Evolutionary conservation across 2,329 filamentous ascomycete species (phyloP), one percentile per base, ranked within the genome.

Genomic region (Aspergillus fructus): DNA sequence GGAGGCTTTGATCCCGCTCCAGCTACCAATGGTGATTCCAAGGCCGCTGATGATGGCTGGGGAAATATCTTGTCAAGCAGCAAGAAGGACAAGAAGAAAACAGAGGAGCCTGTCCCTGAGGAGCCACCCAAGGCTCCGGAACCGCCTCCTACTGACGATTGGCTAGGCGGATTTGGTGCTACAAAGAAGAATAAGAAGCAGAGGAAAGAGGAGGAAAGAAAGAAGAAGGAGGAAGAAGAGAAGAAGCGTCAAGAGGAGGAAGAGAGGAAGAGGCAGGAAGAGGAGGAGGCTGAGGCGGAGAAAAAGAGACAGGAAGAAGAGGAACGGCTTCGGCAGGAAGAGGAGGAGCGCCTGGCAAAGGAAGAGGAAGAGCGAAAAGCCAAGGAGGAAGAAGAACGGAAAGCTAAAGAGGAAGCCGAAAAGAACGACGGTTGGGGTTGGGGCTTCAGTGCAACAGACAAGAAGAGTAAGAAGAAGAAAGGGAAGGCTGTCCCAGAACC

Each of bases 121-220:
- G 69, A 73, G 19, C 61, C 66, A 51, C 62, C 66, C 9, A 65
- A 68, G 34, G 68, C 65, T 27, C 50, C 62, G 49, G 66, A 64
- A 13, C 63, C 68, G 15, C 62, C 67, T 12, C 51, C 68, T 3
- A 60, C 60, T 11, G 75, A 76, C 34, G 71, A 73, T 53, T 75
- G 73, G 73, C 67, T 68, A 55, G 62, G 62, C 24, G 64, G 63
- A 33, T 62, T 64, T 27, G 24, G 59, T n/a, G 64, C 61, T 13
- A 72, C 75, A 60, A 71, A 75, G 57, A 77, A 79, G 64, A 77
- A 78, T 64, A 77, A 77, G 49, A 75, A 75, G 58, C 68, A 69
- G 9, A 65, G 63, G 59, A 74, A 74, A 58, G 53, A 56, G 6
- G 51, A 58, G 24, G 48, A 57, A 41, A 49, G 51, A 9, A 47